Evolutionary conservation across 345 rosid species (phyloP).

Genomic region (Eutrema heterophyllum): DNA sequence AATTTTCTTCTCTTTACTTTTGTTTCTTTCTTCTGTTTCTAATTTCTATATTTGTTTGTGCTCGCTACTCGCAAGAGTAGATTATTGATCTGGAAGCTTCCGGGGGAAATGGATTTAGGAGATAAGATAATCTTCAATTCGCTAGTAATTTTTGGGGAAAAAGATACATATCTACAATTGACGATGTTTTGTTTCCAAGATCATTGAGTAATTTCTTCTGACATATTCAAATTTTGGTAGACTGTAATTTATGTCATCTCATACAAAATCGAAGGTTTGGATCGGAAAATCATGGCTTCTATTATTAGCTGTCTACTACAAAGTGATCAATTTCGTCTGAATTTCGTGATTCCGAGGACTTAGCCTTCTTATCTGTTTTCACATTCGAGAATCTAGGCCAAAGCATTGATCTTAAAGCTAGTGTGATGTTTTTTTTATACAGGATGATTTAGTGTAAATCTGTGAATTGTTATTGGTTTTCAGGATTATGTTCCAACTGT

Average conservation of each 20-base stretch:
- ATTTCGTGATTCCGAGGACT: background rate
- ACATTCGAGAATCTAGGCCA: background rate
- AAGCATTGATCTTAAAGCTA: background rate
- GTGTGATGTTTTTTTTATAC: background rate
- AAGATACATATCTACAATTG: too few relatives aligned
- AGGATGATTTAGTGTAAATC: background rate
- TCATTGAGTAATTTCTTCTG: background rate
- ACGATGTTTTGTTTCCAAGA: background rate
- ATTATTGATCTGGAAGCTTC: background rate
- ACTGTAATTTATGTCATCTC: background rate
- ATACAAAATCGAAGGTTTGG: background rate
- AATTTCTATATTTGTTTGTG: background rate
- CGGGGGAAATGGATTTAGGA: background rate
- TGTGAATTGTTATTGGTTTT: slow-evolving; percentile 14
- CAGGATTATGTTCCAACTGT: slow-evolving; percentile 98
- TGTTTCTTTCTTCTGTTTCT: too few relatives aligned
- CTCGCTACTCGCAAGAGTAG: background rate
- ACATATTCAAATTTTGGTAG: background rate
- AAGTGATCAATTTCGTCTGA: background rate
- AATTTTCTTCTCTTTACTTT: too few relatives aligned
- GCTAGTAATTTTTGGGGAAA: background rate
- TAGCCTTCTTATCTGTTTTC: background rate
- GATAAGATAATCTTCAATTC: background rate
- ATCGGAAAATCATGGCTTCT: background rate
- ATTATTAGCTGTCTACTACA: too few relatives aligned